These are phyloP conservation scores for Paramecium sexaurelia DNA, from an alignment of 73 alveolate genomes.

Conservation along the genomic window DNA sequence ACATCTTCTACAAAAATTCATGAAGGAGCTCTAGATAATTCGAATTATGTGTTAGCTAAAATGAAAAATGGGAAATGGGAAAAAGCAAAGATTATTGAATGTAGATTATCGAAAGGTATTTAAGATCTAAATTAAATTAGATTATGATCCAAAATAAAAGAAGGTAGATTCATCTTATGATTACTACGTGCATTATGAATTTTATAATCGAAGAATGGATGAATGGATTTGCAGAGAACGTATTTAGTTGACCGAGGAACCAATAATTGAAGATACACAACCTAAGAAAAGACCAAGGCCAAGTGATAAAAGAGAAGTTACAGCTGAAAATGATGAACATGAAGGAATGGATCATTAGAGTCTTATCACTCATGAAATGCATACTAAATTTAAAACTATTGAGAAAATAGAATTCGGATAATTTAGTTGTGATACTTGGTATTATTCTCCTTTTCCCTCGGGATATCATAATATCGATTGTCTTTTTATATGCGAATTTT, in stretches of 20 bases:
- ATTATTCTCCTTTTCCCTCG: constrained; percentile 96
- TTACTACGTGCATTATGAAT: constrained; percentile 90
- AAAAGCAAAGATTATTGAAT: constrained; percentile 63
- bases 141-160: constrained; percentile 46
- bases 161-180: constrained; percentile 56
- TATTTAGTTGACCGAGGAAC: constrained; percentile 55
- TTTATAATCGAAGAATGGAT: constrained; percentile 91
- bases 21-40: constrained; percentile 67
- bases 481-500: constrained; percentile 90
- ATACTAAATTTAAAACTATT: constrained; percentile 88
- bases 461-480: constrained; percentile 87
- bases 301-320: constrained; percentile 55
- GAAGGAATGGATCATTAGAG: constrained; percentile 84
- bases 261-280: background rate
- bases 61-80: constrained; percentile 64
- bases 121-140: background rate
- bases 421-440: constrained; percentile 92
- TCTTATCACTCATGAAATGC: constrained; percentile 84
- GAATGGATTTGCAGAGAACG: constrained; percentile 82
- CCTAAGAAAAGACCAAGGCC: constrained; percentile 47
- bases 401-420: constrained; percentile 88
- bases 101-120: constrained; percentile 59
- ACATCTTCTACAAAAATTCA: constrained; percentile 10
- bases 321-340: constrained; percentile 69
- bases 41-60: constrained; percentile 32